Conservation (phyloP, 208 protist genomes). For the Wallacemonas sp. region DNA sequence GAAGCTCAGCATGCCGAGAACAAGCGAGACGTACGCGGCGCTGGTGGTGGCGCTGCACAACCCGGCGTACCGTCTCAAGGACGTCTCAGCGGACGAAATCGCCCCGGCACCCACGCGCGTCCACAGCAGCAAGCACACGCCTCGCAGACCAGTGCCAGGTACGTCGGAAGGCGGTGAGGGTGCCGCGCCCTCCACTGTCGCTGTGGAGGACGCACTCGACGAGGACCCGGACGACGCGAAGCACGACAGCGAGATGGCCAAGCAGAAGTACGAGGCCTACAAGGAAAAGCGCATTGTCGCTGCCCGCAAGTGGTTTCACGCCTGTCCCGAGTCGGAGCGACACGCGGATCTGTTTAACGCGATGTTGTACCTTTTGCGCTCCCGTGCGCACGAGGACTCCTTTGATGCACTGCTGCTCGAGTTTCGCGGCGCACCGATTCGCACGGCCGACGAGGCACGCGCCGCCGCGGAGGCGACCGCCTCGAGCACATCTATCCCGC, state of each 20-base stretch:
- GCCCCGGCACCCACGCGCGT: background rate
- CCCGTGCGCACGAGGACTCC: constrained; percentile 33
- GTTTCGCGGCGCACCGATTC: constrained; percentile 61
- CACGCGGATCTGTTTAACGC: constrained; percentile 75
- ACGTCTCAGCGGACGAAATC: constrained; percentile 32
- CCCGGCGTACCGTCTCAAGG: constrained; percentile 56
- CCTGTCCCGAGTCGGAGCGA: constrained; percentile 43
- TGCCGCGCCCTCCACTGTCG: too few relatives aligned
- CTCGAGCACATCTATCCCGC: background rate
- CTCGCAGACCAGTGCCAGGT: too few relatives aligned
- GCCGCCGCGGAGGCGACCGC: background rate
- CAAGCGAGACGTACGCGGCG: constrained; percentile 50
- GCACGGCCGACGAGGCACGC: background rate
- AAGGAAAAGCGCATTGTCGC: constrained; percentile 45
- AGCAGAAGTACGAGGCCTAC: constrained; percentile 61
- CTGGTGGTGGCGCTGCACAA: constrained; percentile 74
- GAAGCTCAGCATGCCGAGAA: constrained; percentile 41
- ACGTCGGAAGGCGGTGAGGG: too few relatives aligned
- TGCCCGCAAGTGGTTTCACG: constrained; percentile 58
- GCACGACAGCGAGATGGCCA: constrained; percentile 1
- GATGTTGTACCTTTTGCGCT: constrained; percentile 70
- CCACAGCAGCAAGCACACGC: background rate
- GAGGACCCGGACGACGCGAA: background rate
- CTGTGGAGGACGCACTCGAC: too few relatives aligned
- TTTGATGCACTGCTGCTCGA: constrained; percentile 57